These are phyloP conservation scores for Metschnikowia colocasiae DNA, from an alignment of 805 yeast genomes.

Conservation along the genomic window DNA sequence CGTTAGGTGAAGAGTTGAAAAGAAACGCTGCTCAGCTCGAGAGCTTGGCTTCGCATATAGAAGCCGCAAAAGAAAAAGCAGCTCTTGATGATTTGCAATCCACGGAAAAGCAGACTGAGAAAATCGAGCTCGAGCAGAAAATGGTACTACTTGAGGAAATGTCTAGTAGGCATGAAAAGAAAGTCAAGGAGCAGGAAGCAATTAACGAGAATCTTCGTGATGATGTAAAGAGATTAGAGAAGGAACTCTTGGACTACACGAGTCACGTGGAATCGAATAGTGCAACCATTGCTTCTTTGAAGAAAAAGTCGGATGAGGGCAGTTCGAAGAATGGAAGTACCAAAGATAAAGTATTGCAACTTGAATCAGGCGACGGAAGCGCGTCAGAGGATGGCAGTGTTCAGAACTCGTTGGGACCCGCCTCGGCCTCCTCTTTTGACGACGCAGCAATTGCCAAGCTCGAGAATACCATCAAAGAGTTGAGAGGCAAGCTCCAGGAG, in stretches of 20 bases:
- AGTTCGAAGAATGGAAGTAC: slow-evolving; percentile 1
- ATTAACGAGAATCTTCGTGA: background rate
- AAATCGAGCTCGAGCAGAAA: slow-evolving; percentile 12
- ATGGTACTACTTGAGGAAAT: background rate
- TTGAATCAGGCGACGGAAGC: background rate
- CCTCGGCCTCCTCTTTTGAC: background rate
- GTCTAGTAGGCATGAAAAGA: slow-evolving; percentile 1
- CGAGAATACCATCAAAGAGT: background rate
- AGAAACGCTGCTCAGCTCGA: slow-evolving; percentile 2
- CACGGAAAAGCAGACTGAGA: background rate
- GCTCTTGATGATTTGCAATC: background rate
- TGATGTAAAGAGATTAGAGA: slow-evolving; percentile 7
- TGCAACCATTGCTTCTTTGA: background rate
- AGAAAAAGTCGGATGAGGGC: slow-evolving; percentile 1
- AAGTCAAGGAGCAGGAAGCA: background rate
- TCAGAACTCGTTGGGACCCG: background rate
- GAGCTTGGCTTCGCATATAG: slow-evolving; percentile 2
- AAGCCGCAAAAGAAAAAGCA: slow-evolving; percentile 3
- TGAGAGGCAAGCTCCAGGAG: slow-evolving; percentile 7
- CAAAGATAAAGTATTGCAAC: slow-evolving; percentile 6
- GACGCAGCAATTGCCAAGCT: slow-evolving; percentile 2
- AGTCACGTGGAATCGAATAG: slow-evolving; percentile 4
- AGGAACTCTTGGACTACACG: background rate
- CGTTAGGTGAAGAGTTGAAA: background rate
- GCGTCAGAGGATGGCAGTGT: background rate